Evolutionary conservation across 176 grass and related monocot species (phyloP).

Genomic region (Juncus effusus): DNA sequence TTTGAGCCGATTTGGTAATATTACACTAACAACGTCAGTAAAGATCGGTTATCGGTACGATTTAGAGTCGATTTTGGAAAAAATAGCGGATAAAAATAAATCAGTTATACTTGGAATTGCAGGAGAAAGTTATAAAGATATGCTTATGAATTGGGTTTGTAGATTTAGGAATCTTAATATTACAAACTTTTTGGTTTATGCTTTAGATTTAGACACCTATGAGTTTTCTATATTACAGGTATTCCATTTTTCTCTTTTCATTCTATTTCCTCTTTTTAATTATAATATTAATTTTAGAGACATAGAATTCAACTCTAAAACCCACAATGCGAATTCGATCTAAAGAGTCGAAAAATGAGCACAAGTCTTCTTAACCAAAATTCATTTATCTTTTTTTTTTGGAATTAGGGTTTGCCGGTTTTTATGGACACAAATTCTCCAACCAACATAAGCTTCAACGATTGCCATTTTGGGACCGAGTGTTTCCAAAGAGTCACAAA

Average conservation of each 20-base stretch:
- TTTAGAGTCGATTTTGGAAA: conserved; percentile 42
- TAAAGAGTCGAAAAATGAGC: too few species aligned
- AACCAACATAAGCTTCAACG: conserved; percentile 61
- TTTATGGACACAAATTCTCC: conserved; percentile 55
- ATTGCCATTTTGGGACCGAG: conserved; percentile 81
- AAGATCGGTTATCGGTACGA: conserved; percentile 35
- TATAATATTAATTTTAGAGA: too few species aligned
- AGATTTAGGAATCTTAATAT: conserved; percentile 52
- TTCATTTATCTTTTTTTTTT: neutral
- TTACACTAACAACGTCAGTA: conserved; percentile 22
- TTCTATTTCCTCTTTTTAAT: conserved; percentile 6
- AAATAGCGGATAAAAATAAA: conserved; percentile 44
- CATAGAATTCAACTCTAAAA: neutral
- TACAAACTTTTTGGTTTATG: conserved; percentile 69
- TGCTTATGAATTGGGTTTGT: conserved; percentile 96
- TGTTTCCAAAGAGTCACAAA: conserved; percentile 92
- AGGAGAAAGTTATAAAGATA: conserved; percentile 71
- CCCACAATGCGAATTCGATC: neutral
- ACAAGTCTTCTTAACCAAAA: too few species aligned
- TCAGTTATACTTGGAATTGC: conserved; percentile 73
- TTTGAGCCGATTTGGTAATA: conserved; percentile 1
- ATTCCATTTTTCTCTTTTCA: conserved; percentile 13
- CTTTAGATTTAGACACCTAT: conserved; percentile 74
- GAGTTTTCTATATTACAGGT: conserved; percentile 76
- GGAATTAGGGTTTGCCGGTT: conserved; percentile 67